Evolutionary conservation across 805 yeast species (phyloP).

Genomic region (Torulaspora maleeae): DNA sequence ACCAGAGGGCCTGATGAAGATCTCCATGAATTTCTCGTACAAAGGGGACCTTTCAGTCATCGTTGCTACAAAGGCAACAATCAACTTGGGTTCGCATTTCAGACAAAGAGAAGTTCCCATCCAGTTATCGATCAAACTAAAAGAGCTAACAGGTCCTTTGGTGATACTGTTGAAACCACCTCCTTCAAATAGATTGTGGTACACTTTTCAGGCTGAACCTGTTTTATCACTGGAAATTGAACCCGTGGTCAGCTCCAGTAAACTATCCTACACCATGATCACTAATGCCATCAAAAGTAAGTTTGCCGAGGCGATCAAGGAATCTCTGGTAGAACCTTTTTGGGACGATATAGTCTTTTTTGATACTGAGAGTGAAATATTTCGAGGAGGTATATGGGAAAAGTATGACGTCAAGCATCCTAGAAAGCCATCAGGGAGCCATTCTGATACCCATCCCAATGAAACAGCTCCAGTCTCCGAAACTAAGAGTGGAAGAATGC

Average conservation of each 20-base stretch:
- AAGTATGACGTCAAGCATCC: constrained; percentile 4
- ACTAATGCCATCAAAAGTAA: constrained; percentile 76
- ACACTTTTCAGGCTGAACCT: constrained; percentile 78
- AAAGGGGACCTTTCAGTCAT: constrained; percentile 72
- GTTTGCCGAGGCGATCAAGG: constrained; percentile 72
- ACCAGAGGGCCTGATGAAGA: constrained; percentile 71
- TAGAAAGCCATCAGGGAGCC: background rate
- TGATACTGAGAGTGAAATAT: constrained; percentile 61
- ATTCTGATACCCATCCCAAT: background rate
- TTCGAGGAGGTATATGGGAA: constrained; percentile 92
- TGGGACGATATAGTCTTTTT: constrained; percentile 84
- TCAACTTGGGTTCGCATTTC: constrained; percentile 72
- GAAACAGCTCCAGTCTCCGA: background rate
- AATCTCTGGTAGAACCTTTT: constrained; percentile 75
- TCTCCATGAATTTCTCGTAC: constrained; percentile 60
- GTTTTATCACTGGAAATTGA: constrained; percentile 68
- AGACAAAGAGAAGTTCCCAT: constrained; percentile 72
- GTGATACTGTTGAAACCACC: constrained; percentile 74
- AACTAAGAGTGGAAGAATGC: background rate
- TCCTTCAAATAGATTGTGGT: constrained; percentile 90
- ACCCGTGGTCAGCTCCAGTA: constrained; percentile 85
- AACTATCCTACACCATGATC: constrained; percentile 69
- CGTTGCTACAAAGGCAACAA: constrained; percentile 71
- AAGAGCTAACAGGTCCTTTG: constrained; percentile 68
- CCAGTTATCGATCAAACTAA: constrained; percentile 62